phyloP scores from a whole-genome alignment of 208 protist species.

The Balamuthia mandrillaris region DNA sequence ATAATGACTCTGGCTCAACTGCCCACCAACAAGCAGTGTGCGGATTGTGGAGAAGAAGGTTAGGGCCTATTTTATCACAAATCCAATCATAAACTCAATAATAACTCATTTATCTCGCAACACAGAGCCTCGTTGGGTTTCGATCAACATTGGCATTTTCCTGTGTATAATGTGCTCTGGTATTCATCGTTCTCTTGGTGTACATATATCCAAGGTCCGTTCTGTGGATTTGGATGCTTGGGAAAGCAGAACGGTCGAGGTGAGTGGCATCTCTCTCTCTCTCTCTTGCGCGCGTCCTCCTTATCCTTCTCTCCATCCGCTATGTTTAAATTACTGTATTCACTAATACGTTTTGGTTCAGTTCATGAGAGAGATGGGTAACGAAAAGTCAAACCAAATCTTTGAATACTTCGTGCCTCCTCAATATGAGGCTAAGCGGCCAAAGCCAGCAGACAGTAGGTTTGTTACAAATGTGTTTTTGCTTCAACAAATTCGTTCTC shows the following conservation, averaged over 20 bases:
- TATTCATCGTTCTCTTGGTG: conserved; percentile 65
- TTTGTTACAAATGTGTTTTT: not conserved
- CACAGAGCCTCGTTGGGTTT: conserved; percentile 60
- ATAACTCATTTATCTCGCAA: too few species aligned
- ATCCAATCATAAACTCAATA: not conserved
- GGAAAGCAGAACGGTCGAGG: conserved; percentile 6
- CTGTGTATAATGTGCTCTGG: conserved; percentile 72
- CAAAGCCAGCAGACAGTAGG: not conserved
- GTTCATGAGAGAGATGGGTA: conserved; percentile 38
- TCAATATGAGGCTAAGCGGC: not conserved
- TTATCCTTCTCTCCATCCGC: too few species aligned
- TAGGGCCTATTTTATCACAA: not conserved
- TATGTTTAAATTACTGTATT: too few species aligned
- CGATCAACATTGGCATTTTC: conserved; percentile 69
- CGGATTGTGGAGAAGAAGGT: conserved; percentile 49
- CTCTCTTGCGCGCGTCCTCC: too few species aligned
- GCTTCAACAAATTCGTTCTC: not conserved
- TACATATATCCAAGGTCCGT: conserved; percentile 66
- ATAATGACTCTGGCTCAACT: too few species aligned
- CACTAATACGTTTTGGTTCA: too few species aligned
- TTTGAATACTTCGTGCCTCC: conserved; percentile 15
- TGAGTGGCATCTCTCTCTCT: not conserved
- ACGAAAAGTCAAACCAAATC: conserved; percentile 28
- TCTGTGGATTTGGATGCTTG: conserved; percentile 61
- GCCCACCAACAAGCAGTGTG: conserved; percentile 50